Conservation (phyloP, 768 basidiomycete species). For the Tylopilus balloui region DNA sequence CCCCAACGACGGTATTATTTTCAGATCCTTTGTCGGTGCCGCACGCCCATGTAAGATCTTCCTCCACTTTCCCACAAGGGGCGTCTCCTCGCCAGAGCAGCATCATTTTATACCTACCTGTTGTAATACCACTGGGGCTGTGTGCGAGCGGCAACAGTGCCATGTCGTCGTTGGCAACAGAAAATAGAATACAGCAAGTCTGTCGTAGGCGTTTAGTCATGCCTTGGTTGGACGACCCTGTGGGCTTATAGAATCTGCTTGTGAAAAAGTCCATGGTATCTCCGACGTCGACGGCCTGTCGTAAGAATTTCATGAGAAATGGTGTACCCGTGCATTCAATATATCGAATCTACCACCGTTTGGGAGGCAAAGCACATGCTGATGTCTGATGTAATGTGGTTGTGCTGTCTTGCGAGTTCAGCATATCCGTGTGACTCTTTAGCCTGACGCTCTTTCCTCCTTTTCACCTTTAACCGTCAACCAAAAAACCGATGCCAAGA, state of each 20-base stretch:
- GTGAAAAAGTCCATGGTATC: constrained; percentile 56
- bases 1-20: constrained; percentile 45
- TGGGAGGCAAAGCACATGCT: too few species aligned
- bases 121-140: constrained; percentile 48
- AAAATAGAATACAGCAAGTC: constrained; percentile 58
- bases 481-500: neutral
- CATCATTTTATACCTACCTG: constrained; percentile 37
- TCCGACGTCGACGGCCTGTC: constrained; percentile 56
- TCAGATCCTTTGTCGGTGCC: constrained; percentile 37
- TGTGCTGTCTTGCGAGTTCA: neutral
- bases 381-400: constrained; percentile 34
- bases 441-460: constrained; percentile 52
- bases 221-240: constrained; percentile 54
- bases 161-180: constrained; percentile 47
- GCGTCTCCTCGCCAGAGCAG: constrained; percentile 38
- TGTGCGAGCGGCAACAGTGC: constrained; percentile 40
- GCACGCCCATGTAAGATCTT: constrained; percentile 48
- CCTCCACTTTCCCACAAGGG: constrained; percentile 49
- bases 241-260: constrained; percentile 56
- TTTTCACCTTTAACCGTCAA: constrained; percentile 43
- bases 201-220: constrained; percentile 44
- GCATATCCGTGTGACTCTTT: constrained; percentile 52
- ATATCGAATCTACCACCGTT: constrained; percentile 57
- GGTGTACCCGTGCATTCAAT: constrained; percentile 50
- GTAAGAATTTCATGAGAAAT: neutral